Conservation (phyloP, 805 yeast species). For the Starmerella sp. region DNA sequence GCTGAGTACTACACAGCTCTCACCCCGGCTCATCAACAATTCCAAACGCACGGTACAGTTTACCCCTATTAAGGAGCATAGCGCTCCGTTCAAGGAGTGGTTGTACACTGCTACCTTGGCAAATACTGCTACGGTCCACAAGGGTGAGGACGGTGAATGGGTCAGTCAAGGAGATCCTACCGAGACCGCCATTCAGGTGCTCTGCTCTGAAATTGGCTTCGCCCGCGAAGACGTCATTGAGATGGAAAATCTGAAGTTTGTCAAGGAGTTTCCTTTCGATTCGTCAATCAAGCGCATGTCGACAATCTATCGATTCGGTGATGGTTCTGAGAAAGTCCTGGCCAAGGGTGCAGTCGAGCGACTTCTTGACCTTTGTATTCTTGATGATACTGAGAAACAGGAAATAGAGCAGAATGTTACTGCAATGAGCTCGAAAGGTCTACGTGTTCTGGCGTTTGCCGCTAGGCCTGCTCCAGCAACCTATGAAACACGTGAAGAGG, state of each 20-base stretch:
- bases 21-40: conserved; percentile 25
- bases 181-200: conserved; percentile 77
- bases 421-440: conserved; percentile 50
- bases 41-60: not conserved
- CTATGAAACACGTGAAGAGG: conserved; percentile 29
- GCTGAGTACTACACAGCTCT: conserved; percentile 26
- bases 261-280: conserved; percentile 64
- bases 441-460: conserved; percentile 66
- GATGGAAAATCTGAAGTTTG: conserved; percentile 26
- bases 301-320: conserved; percentile 38
- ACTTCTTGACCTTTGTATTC: conserved; percentile 42
- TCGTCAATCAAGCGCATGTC: conserved; percentile 66
- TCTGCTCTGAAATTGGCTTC: conserved; percentile 46
- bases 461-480: conserved; percentile 26
- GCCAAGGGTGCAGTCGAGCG: conserved; percentile 75
- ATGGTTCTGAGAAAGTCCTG: conserved; percentile 31
- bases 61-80: conserved; percentile 4
- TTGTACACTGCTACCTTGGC: conserved; percentile 61
- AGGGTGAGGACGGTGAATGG: conserved; percentile 44
- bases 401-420: conserved; percentile 46
- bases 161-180: conserved; percentile 83
- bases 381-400: conserved; percentile 33
- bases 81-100: conserved; percentile 35
- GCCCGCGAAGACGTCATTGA: conserved; percentile 12
- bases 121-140: conserved; percentile 58